Conservation (phyloP, 1,284 basidiomycete genomes). For the Cryptococcus floricola region DNA sequence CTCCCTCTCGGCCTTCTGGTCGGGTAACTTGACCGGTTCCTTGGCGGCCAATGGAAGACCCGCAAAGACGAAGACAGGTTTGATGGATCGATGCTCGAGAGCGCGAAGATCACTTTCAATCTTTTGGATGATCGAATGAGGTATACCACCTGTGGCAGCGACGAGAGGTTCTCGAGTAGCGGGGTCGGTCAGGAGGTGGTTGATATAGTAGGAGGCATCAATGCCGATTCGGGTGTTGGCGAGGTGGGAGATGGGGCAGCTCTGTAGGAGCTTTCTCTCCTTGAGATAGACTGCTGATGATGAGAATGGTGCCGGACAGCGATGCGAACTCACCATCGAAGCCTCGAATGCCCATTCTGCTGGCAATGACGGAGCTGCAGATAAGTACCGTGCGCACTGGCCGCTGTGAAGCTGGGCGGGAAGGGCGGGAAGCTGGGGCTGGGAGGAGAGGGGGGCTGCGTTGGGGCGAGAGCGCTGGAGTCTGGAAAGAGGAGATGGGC, state of each 20-base stretch:
- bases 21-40: slow-evolving; percentile 62
- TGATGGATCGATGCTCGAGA: slow-evolving; percentile 87
- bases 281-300: slow-evolving; percentile 63
- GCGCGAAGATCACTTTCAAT: slow-evolving; percentile 88
- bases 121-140: slow-evolving; percentile 74
- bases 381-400: background rate
- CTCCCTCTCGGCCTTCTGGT: slow-evolving; percentile 54
- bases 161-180: slow-evolving; percentile 79
- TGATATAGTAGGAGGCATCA: slow-evolving; percentile 89
- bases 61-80: slow-evolving; percentile 95
- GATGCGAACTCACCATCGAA: slow-evolving; percentile 35
- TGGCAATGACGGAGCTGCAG: background rate
- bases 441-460: background rate
- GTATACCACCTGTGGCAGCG: slow-evolving; percentile 88
- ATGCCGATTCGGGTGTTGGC: slow-evolving; percentile 93
- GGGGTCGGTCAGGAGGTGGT: slow-evolving; percentile 70
- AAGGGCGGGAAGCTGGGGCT: background rate
- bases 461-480: background rate
- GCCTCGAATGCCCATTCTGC: slow-evolving; percentile 38
- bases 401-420: background rate
- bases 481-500: background rate
- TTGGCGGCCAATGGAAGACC: slow-evolving; percentile 60
- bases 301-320: background rate
- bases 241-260: slow-evolving; percentile 74
- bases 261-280: slow-evolving; percentile 82